Percentiles rank a stretch among this genome's conserved stretches.
Evolutionary conservation across 192 early-diverging fungal genomes (phyloP).

Genomic region (Glomus cerebriforme): DNA sequence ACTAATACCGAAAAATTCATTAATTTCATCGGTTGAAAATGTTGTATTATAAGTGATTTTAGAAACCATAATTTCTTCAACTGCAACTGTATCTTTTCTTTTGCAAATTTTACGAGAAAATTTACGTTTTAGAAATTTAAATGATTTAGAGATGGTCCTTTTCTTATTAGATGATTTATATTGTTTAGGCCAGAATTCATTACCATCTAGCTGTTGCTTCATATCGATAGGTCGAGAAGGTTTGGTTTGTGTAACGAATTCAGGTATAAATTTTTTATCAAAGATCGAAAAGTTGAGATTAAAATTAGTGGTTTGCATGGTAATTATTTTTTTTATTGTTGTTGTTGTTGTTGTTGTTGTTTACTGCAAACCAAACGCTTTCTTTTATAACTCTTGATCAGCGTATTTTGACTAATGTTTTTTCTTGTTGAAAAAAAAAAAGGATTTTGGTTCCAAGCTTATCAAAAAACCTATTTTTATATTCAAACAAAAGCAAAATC

Average conservation of each 20-base stretch:
- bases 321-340: too few relatives aligned
- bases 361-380: too few relatives aligned
- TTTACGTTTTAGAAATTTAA: not conserved
- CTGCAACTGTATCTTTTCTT: not conserved
- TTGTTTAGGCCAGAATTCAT: not conserved
- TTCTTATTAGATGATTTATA: not conserved
- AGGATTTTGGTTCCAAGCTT: too few relatives aligned
- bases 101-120: not conserved
- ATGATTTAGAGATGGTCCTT: not conserved
- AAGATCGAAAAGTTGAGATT: not conserved
- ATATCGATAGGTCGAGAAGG: not conserved
- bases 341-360: too few relatives aligned
- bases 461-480: too few relatives aligned
- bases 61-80: not conserved
- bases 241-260: not conserved
- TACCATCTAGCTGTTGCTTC: not conserved
- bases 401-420: too few relatives aligned
- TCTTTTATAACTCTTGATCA: too few relatives aligned
- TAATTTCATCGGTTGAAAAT: not conserved
- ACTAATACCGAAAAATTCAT: not conserved
- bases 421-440: too few relatives aligned
- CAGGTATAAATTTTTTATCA: not conserved
- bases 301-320: not conserved
- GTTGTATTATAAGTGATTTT: not conserved
- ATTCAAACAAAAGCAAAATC: too few relatives aligned